Conservation (phyloP, 192 early-diverging fungal species). For the Backusella tarrabulga region DNA sequence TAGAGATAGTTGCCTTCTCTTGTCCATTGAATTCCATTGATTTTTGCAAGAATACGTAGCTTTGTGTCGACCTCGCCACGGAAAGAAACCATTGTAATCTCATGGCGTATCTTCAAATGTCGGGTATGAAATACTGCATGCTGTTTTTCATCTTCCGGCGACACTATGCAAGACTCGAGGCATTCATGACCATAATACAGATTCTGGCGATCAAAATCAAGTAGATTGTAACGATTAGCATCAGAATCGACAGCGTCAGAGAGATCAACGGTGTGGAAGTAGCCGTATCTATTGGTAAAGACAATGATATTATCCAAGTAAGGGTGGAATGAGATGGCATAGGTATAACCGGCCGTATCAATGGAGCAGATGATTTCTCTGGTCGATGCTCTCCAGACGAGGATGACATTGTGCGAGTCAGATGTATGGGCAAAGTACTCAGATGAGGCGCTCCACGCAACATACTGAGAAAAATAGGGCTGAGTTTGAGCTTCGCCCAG, state of each 20-base stretch:
- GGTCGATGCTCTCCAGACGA: constrained; percentile 44
- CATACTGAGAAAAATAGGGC: constrained; percentile 40
- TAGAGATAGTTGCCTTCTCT: constrained; percentile 41
- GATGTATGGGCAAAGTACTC: constrained; percentile 50
- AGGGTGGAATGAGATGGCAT: constrained; percentile 44
- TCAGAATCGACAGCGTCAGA: constrained; percentile 14
- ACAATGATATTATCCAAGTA: constrained; percentile 39
- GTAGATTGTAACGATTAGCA: constrained; percentile 16
- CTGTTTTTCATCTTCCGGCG: not conserved
- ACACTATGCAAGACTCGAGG: not conserved
- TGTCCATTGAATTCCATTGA: constrained; percentile 46
- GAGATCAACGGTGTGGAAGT: constrained; percentile 48
- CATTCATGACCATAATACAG: not conserved
- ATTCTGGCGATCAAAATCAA: constrained; percentile 4
- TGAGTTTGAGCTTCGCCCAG: not conserved
- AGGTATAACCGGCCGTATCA: constrained; percentile 39
- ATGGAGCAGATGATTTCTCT: constrained; percentile 41
- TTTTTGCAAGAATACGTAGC: constrained; percentile 42
- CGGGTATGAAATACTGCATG: constrained; percentile 1
- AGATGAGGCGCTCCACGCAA: constrained; percentile 43
- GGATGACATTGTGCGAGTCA: constrained; percentile 33
- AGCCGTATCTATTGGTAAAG: constrained; percentile 49
- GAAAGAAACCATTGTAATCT: constrained; percentile 51
- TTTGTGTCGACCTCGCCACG: constrained; percentile 37
- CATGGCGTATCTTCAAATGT: constrained; percentile 36